A percentile compares a stretch with the other conserved stretches of the same genome.
Conservation (phyloP, 2,329 filamentous ascomycete genomes). For the Xylariaceae sp. region DNA sequence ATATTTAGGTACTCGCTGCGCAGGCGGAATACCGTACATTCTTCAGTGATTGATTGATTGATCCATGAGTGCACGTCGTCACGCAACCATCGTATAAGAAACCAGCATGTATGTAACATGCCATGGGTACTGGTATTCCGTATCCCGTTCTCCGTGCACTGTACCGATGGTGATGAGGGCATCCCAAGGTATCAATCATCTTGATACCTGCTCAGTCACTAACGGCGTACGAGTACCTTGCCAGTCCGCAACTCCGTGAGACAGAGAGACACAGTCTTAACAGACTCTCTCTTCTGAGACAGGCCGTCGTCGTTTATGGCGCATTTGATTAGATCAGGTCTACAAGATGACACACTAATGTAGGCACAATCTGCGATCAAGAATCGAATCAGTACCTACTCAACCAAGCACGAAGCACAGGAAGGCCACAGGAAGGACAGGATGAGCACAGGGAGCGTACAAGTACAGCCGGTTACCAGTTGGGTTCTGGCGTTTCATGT, state of each 20-base stretch:
- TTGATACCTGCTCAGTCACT: no score
- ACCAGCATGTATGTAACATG: background rate
- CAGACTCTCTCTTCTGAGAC: no score
- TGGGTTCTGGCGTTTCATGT: background rate
- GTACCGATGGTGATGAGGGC: no score
- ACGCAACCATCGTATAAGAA: background rate
- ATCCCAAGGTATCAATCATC: no score
- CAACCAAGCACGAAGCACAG: background rate
- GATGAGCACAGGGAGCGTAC: no score
- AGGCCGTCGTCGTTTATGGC: background rate
- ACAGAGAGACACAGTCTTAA: no score
- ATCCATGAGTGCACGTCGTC: slow-evolving; percentile 2
- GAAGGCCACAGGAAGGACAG: no score
- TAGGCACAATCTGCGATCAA: background rate
- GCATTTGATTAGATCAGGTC: background rate
- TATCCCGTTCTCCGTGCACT: no score
- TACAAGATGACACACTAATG: background rate
- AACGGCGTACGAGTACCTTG: no score
- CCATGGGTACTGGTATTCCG: background rate
- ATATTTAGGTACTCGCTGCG: background rate
- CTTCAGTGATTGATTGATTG: background rate
- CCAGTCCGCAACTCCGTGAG: no score
- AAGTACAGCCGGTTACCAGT: no score
- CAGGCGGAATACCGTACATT: background rate
- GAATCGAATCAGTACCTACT: background rate